phyloP scores from a whole-genome alignment of 1,139 yeast genomes.

The Pichia sp. region DNA sequence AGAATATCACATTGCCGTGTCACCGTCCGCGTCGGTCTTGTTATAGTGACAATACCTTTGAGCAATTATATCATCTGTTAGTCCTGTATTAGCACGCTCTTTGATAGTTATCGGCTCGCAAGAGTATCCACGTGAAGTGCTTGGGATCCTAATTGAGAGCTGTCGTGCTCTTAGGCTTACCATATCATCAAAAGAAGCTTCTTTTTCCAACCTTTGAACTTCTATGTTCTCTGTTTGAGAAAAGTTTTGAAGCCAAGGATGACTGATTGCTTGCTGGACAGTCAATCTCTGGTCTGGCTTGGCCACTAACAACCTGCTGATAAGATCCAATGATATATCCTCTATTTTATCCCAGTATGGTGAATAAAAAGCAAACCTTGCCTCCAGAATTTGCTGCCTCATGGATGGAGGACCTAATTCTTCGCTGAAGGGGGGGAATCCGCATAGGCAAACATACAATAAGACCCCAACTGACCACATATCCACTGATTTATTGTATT shows the following conservation, averaged over 20 bases:
- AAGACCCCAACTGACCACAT: constrained; percentile 80
- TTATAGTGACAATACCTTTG: constrained; percentile 16
- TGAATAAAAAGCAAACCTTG: constrained; percentile 67
- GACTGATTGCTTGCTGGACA: constrained; percentile 48
- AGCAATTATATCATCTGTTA: constrained; percentile 25
- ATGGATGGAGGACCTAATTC: constrained; percentile 75
- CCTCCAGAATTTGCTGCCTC: constrained; percentile 67
- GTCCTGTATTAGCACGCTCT: constrained; percentile 25
- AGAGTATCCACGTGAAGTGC: constrained; percentile 24
- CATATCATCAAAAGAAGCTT: constrained; percentile 8
- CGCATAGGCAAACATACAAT: constrained; percentile 71
- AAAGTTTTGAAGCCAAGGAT: constrained; percentile 50
- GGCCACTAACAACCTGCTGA: constrained; percentile 55
- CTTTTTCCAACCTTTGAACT: background rate
- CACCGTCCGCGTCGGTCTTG: constrained; percentile 11
- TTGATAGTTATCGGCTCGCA: constrained; percentile 27
- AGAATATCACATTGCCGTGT: constrained; percentile 10
- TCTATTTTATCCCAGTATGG: constrained; percentile 75
- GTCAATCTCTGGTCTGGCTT: constrained; percentile 52
- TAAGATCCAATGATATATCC: constrained; percentile 62
- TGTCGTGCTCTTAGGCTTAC: constrained; percentile 20
- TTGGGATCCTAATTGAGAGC: constrained; percentile 25
- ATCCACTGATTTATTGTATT: constrained; percentile 69
- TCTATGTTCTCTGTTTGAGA: background rate
- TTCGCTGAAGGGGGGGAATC: constrained; percentile 82